phyloP scores from a whole-genome alignment of 2,329 filamentous ascomycete species.

The Colletotrichum chlorophyti region DNA sequence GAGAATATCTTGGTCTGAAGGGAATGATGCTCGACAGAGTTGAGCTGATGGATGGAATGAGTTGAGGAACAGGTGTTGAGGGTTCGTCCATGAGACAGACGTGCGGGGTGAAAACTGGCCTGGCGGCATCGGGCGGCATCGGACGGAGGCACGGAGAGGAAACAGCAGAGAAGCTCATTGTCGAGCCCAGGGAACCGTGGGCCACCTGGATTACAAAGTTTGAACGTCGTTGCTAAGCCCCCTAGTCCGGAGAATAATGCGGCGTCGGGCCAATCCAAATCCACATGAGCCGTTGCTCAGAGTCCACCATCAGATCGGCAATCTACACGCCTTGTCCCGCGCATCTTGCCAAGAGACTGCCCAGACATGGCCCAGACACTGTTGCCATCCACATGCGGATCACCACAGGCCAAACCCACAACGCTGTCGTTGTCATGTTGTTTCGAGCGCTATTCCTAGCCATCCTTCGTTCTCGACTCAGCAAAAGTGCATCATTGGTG shows the following conservation, averaged over 20 bases:
- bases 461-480: constrained; percentile 17
- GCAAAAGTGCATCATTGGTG: constrained; percentile 25
- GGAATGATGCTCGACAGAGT: constrained; percentile 91
- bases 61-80: constrained; percentile 27
- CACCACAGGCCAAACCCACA: constrained; percentile 24
- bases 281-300: constrained; percentile 13
- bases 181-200: constrained; percentile 20
- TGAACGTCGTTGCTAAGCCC: constrained; percentile 28
- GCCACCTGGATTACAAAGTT: constrained; percentile 6
- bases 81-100: constrained; percentile 22
- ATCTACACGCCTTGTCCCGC: constrained; percentile 30
- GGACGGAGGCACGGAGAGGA: constrained; percentile 4
- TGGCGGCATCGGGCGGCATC: constrained; percentile 9
- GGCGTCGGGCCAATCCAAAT: constrained; percentile 25
- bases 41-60: constrained; percentile 92
- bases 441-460: constrained; percentile 32
- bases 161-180: constrained; percentile 20
- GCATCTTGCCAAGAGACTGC: constrained; percentile 30
- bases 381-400: constrained; percentile 27
- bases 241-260: constrained; percentile 30
- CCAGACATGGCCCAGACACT: constrained; percentile 28
- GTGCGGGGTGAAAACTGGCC: constrained; percentile 13
- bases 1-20: constrained; percentile 81
- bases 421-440: constrained; percentile 28
- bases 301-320: constrained; percentile 26